Conservation (phyloP, 1,284 basidiomycete genomes). For the Inonotus obliquus region DNA sequence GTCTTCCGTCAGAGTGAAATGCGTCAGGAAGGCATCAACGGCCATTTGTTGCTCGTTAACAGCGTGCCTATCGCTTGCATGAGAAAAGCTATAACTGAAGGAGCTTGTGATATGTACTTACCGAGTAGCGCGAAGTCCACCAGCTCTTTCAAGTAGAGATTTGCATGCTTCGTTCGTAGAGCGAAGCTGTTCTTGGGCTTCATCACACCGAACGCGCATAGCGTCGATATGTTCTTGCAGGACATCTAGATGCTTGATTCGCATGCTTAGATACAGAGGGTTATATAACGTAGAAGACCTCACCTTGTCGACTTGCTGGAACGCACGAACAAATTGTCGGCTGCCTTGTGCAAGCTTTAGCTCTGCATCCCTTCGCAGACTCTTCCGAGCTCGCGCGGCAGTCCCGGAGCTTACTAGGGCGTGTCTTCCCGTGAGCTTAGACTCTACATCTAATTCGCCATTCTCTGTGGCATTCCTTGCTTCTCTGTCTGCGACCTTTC, state of each 20-base stretch:
- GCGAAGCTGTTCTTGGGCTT: conserved; percentile 74
- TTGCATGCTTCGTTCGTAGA: conserved; percentile 77
- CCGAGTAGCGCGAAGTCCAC: conserved; percentile 79
- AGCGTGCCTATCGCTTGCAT: conserved; percentile 46
- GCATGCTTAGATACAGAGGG: conserved; percentile 13
- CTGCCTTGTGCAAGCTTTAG: conserved; percentile 75
- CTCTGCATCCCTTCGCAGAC: conserved; percentile 82
- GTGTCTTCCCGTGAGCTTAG: conserved; percentile 21
- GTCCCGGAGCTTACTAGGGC: conserved; percentile 40
- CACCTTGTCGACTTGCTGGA: conserved; percentile 85
- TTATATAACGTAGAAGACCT: conserved; percentile 25
- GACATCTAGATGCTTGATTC: conserved; percentile 67
- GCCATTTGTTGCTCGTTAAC: conserved; percentile 70
- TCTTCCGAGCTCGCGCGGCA: conserved; percentile 67
- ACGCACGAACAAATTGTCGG: conserved; percentile 74
- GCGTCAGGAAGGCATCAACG: conserved; percentile 72
- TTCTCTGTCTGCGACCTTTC: conserved; percentile 1
- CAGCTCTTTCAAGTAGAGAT: conserved; percentile 82
- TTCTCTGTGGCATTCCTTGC: conserved; percentile 20
- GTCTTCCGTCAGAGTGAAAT: conserved; percentile 77
- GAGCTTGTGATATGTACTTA: conserved; percentile 30
- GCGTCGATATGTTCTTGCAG: conserved; percentile 70
- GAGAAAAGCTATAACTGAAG: not conserved
- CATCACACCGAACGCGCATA: conserved; percentile 80
- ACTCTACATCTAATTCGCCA: conserved; percentile 20